Evolutionary conservation across 2,329 filamentous ascomycete species (phyloP).

Genomic region (Colletotrichum sp.): DNA sequence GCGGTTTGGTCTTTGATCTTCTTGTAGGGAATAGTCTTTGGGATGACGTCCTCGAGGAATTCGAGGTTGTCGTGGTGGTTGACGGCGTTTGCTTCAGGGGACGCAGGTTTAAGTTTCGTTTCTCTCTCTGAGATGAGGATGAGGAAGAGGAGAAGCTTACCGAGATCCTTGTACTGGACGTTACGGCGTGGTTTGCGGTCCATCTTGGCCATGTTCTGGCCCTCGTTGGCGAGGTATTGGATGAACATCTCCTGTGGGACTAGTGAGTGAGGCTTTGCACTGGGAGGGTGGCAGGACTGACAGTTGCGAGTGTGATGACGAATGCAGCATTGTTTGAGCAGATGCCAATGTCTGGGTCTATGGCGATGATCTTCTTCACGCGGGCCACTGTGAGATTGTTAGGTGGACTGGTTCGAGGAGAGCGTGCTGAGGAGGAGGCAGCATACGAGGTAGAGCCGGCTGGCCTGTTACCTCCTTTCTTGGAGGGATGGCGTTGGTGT

Average conservation of each 20-base stretch:
- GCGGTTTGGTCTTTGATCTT: conserved; percentile 71
- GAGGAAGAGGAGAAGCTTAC: conserved; percentile 48
- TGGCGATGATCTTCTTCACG: conserved; percentile 92
- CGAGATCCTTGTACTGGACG: conserved; percentile 94
- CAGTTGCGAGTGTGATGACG: conserved; percentile 79
- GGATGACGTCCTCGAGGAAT: conserved; percentile 90
- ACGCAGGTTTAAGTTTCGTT: not conserved
- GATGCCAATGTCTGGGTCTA: conserved; percentile 83
- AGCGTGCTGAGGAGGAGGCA: not conserved
- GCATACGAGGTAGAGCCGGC: conserved; percentile 81
- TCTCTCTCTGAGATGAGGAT: not conserved
- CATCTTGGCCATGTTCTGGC: conserved; percentile 85
- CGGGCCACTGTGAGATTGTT: conserved; percentile 71
- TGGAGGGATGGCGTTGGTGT: conserved; percentile 82
- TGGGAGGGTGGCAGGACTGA: not conserved
- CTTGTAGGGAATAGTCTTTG: conserved; percentile 82
- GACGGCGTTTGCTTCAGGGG: conserved; percentile 78
- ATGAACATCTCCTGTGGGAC: conserved; percentile 88
- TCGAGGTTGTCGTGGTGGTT: conserved; percentile 91
- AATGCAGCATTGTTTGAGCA: conserved; percentile 96
- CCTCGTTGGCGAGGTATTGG: conserved; percentile 85
- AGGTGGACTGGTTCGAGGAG: not conserved
- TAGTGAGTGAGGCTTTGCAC: not conserved
- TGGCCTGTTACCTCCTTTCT: conserved; percentile 84
- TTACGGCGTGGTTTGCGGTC: conserved; percentile 92